Conservation (phyloP, 345 rosid species). For the rapeseed (Brassica napus) region DNA sequence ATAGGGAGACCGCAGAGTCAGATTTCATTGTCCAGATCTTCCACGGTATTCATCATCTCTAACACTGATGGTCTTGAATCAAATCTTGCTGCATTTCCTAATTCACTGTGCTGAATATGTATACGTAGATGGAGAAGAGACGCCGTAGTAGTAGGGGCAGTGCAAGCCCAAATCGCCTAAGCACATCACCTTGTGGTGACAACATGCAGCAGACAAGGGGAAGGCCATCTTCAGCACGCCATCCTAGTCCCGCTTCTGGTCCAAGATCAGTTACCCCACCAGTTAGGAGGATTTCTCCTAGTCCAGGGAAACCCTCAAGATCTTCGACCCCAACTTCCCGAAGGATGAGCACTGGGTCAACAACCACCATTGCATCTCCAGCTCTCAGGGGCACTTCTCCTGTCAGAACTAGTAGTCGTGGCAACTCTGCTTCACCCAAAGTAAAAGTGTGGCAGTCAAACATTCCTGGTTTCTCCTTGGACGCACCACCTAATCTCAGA, state of each 20-base stretch:
- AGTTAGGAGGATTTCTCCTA: conserved; percentile 71
- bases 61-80: conserved; percentile 13
- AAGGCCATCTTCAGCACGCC: conserved; percentile 79
- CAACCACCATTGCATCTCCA: conserved; percentile 43
- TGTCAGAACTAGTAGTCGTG: conserved; percentile 58
- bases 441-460: conserved; percentile 89
- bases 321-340: conserved; percentile 78
- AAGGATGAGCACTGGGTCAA: conserved; percentile 68
- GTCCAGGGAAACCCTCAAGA: conserved; percentile 62
- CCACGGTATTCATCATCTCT: conserved; percentile 59
- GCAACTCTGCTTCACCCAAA: conserved; percentile 92
- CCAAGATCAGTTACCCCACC: conserved; percentile 69
- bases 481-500: conserved; percentile 96
- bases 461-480: conserved; percentile 92
- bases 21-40: conserved; percentile 87
- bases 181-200: conserved; percentile 84
- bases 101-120: conserved; percentile 13
- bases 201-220: conserved; percentile 71
- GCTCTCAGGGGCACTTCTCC: conserved; percentile 82
- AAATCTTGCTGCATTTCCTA: conserved; percentile 18
- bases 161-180: conserved; percentile 91
- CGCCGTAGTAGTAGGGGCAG: conserved; percentile 89
- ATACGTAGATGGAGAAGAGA: conserved; percentile 88
- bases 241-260: conserved; percentile 65
- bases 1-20: conserved; percentile 94